These are phyloP conservation scores for Myxozyma lipomycoides DNA, from an alignment of 805 yeast species.

Conservation along the genomic window DNA sequence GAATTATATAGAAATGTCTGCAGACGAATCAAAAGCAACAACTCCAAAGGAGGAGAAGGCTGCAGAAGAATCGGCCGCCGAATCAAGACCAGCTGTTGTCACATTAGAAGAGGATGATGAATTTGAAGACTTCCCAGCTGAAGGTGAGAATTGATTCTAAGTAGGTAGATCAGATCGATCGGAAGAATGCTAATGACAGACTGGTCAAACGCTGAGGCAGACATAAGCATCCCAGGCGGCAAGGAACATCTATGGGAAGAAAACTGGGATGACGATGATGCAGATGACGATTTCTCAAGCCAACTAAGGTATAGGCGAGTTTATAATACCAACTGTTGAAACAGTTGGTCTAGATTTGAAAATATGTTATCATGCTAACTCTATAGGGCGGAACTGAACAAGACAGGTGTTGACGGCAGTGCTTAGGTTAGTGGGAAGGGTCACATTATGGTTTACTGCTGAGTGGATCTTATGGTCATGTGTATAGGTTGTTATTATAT, in stretches of 20 bases:
- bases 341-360: too few species aligned
- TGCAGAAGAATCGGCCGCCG: constrained; percentile 2
- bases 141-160: constrained; percentile 40
- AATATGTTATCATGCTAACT: too few species aligned
- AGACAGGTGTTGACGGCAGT: too few species aligned
- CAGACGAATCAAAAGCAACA: neutral
- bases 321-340: too few species aligned
- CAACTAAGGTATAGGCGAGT: constrained; percentile 58
- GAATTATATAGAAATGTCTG: too few species aligned
- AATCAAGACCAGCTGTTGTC: constrained; percentile 43
- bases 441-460: too few species aligned
- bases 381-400: neutral
- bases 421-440: too few species aligned
- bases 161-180: neutral
- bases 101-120: constrained; percentile 94
- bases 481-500: too few species aligned
- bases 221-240: constrained; percentile 43
- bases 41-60: neutral
- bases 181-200: constrained; percentile 36
- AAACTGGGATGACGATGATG: constrained; percentile 92
- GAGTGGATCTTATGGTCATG: too few species aligned
- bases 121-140: constrained; percentile 94
- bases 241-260: constrained; percentile 83
- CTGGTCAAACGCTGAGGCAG: constrained; percentile 62
- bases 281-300: constrained; percentile 80